These are phyloP conservation scores for Kalmusia sp. DNA, from an alignment of 2,329 filamentous ascomycete genomes.

Conservation along the genomic window DNA sequence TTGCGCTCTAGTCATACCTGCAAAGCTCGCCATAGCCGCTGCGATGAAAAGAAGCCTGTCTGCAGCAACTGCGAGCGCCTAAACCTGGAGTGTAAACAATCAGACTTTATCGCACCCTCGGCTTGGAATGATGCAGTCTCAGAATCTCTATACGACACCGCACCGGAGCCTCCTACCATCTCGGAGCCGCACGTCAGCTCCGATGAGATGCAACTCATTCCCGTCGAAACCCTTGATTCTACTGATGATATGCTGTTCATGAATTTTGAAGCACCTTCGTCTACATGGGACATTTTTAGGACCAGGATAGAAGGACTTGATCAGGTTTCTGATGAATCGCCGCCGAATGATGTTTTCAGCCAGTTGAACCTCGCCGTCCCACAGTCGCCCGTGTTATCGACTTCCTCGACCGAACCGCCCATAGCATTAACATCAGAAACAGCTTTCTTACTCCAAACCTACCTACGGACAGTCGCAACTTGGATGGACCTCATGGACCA, in stretches of 20 bases:
- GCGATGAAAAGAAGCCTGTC: constrained; percentile 42
- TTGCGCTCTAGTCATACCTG: constrained; percentile 43
- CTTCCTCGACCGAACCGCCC: constrained; percentile 11
- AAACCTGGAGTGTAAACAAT: constrained; percentile 34
- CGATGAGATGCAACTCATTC: neutral
- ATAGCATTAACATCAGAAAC: constrained; percentile 34
- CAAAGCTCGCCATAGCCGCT: constrained; percentile 42
- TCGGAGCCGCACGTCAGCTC: neutral
- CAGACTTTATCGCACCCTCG: constrained; percentile 27
- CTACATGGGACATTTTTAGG: constrained; percentile 34
- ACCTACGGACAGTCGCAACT: constrained; percentile 38
- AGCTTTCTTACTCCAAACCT: constrained; percentile 41
- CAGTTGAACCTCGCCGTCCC: constrained; percentile 19
- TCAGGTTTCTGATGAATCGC: constrained; percentile 17
- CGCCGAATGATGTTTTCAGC: constrained; percentile 16
- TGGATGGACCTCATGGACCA: constrained; percentile 47
- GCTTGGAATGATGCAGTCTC: constrained; percentile 16
- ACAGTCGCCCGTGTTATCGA: constrained; percentile 11
- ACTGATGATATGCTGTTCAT: constrained; percentile 9
- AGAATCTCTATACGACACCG: no score
- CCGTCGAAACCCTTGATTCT: constrained; percentile 11
- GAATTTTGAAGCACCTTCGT: constrained; percentile 8
- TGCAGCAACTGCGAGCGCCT: constrained; percentile 43
- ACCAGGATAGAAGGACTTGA: constrained; percentile 32
- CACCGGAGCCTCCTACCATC: neutral